Base-by-base conservation (phyloP, 169 alveolate species). In the Babesia caballi region DNA sequence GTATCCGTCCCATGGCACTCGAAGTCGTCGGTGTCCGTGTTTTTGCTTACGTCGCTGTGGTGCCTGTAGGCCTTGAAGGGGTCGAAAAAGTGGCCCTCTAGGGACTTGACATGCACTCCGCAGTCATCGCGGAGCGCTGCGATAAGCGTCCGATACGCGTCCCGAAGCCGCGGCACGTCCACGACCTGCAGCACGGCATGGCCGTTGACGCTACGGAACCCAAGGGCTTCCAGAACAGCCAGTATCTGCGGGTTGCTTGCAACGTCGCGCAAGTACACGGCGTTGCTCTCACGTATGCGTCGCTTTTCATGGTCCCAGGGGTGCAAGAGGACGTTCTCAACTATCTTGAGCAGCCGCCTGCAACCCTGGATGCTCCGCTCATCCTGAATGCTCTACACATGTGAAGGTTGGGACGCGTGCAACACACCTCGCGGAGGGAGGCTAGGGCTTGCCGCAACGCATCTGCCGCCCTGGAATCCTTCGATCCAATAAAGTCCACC, bases 41-140 rank as follows among this genome's bases (percentile, higher is more conserved):
- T 69, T 28, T 51, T 47, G 66, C 41, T n/a, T n/a, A 65, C 30
- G 35, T 75, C 61, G 36, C 66, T 28, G 42, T 27, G n/a, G 77
- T 78, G 87, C n/a, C 27, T 56, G 19, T 78, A 78, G 15, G 87
- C 63, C 68, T 78, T 78, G 66, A 78, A 78, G 17, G 87, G 87
- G 76, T 78, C 83, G 76, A 78, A 78, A 38, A 78, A 78, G 69
- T 78, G 87, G 32, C 73, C 49, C 58, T 67, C 75, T 6, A 68
- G 40, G 46, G 87, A 78, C 27, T 58, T 67, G 41, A 63, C 27
- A 4, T 71, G 17, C 8, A 69, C 40, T 0, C 50, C 49, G 19
- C 32, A 70, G 7, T 52, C 54, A 11, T 60, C 75, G 17, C 33
- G 58, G 7, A 78, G 84, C 33, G 44, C 41, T 7, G 25, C 35